Percentiles rank a stretch among this genome's conserved stretches.
These are phyloP conservation scores for Colletotrichum tropicale DNA, from an alignment of 2,329 filamentous ascomycete species.

Conservation along the genomic window DNA sequence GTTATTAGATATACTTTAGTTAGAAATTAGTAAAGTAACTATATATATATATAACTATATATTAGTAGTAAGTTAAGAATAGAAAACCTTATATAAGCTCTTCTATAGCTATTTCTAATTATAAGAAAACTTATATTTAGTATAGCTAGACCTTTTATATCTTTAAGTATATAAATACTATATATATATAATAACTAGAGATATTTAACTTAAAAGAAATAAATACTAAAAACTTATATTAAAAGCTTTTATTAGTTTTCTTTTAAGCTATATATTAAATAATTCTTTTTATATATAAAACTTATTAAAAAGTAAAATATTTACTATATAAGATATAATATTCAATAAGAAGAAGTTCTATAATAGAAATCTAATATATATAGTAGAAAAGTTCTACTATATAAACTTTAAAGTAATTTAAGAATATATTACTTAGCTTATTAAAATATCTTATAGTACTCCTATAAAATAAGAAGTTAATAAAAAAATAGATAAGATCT, in stretches of 20 bases:
- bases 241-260: background rate
- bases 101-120: too few species aligned
- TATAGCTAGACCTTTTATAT: too few species aligned
- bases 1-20: background rate
- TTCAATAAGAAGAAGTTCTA: background rate
- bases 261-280: too few species aligned
- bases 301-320: too few species aligned
- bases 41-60: background rate
- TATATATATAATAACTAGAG: too few species aligned
- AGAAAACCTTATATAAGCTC: too few species aligned
- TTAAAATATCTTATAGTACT: background rate
- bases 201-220: too few species aligned
- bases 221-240: too few species aligned
- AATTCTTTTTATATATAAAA: too few species aligned
- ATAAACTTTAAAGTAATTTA: background rate
- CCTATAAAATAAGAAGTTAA: background rate
- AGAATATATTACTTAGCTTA: background rate
- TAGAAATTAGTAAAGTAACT: background rate
- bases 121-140: too few species aligned
- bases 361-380: background rate
- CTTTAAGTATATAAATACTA: too few species aligned
- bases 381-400: background rate
- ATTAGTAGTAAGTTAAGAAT: too few species aligned
- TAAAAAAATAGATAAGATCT: background rate
- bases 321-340: background rate